These are phyloP conservation scores for Gyromitra esculenta DNA, from an alignment of 2,329 filamentous ascomycete species.

Conservation along the genomic window DNA sequence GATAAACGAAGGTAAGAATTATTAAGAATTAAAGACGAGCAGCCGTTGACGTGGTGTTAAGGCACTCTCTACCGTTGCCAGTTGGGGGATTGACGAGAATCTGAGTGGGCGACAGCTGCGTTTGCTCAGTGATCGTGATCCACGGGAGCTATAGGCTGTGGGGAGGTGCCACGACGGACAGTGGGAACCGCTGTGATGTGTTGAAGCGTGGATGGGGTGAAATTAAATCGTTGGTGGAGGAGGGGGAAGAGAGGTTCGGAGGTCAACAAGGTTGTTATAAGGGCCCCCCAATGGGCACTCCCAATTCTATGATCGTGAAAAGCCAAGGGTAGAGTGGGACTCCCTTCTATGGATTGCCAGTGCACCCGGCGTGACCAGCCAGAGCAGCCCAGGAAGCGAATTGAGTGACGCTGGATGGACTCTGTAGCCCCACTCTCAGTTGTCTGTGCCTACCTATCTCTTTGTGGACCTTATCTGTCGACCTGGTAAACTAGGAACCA, in stretches of 20 bases:
- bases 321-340: conserved; percentile 29
- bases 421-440: conserved; percentile 14
- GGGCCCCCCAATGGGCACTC: conserved; percentile 32
- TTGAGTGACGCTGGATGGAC: conserved; percentile 33
- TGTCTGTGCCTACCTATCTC: conserved; percentile 28
- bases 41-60: conserved; percentile 49
- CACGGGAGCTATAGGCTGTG: conserved; percentile 49
- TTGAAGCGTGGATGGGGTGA: conserved; percentile 46
- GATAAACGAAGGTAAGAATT: conserved; percentile 24
- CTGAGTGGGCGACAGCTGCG: conserved; percentile 42
- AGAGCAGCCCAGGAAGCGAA: conserved; percentile 38
- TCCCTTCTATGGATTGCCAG: conserved; percentile 37
- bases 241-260: conserved; percentile 42
- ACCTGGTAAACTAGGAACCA: conserved; percentile 17
- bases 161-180: conserved; percentile 48
- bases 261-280: conserved; percentile 47
- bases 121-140: conserved; percentile 52
- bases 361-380: conserved; percentile 30
- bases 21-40: conserved; percentile 32
- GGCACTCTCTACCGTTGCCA: conserved; percentile 34
- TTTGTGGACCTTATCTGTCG: conserved; percentile 28
- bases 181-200: conserved; percentile 45
- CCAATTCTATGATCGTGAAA: conserved; percentile 48
- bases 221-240: conserved; percentile 45
- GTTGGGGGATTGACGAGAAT: conserved; percentile 39